Percentiles rank a stretch among this genome's conserved stretches.
phyloP scores from a whole-genome alignment of 108 stramenopile species.

The Mediolabrus comicus region DNA sequence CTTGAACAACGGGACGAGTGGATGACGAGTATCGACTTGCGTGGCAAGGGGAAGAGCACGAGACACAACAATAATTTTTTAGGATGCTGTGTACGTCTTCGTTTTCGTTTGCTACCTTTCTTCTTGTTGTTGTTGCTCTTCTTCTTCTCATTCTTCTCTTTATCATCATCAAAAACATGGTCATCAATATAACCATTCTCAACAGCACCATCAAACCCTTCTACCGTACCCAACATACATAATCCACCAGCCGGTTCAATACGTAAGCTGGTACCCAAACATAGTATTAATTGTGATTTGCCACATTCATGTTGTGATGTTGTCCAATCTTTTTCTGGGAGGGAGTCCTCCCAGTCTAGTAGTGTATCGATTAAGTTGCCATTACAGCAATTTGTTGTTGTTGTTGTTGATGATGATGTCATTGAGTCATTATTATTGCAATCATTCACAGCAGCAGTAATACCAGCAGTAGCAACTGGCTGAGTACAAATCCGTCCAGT shows the following conservation, averaged over 20 bases:
- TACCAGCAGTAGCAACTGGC: no score
- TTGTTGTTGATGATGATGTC: no score
- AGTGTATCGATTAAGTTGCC: constrained; percentile 76
- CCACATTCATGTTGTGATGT: constrained; percentile 59
- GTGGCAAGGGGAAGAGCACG: constrained; percentile 10
- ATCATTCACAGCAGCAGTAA: no score
- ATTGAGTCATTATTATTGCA: no score
- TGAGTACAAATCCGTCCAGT: constrained; percentile 74
- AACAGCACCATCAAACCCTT: neutral
- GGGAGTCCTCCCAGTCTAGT: constrained; percentile 86
- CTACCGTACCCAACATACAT: constrained; percentile 50
- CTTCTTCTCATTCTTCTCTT: neutral
- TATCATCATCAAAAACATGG: neutral
- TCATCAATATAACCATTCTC: no score
- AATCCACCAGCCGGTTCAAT: constrained; percentile 85
- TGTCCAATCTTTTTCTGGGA: constrained; percentile 71
- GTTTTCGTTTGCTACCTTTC: no score
- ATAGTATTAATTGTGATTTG: constrained; percentile 71
- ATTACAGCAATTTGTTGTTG: constrained; percentile 14
- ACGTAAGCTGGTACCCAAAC: constrained; percentile 83
- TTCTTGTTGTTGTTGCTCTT: no score
- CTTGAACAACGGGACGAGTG: constrained; percentile 14
- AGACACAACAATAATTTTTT: no score
- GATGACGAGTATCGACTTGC: constrained; percentile 7
- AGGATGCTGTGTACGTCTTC: no score